Conservation (phyloP, 129 eudicot species). For the Apium graveolens region DNA sequence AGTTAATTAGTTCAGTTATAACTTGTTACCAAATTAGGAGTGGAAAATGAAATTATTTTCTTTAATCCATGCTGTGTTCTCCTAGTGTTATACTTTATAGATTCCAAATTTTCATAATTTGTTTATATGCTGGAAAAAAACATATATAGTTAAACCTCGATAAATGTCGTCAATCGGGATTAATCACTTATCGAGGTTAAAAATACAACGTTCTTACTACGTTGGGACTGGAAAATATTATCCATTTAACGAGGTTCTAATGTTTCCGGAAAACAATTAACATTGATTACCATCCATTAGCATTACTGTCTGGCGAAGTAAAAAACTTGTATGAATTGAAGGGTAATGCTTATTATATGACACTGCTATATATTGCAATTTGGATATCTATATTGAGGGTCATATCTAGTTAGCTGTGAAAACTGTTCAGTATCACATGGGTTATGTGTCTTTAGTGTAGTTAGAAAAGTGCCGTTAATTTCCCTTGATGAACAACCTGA, state of each 20-base stretch:
- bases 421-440: background rate
- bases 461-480: background rate
- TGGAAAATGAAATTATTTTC: background rate
- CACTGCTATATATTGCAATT: background rate
- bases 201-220: background rate
- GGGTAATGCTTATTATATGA: background rate
- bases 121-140: background rate
- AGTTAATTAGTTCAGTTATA: background rate
- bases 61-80: background rate
- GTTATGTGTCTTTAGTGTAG: background rate
- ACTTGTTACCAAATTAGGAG: background rate
- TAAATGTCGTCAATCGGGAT: too few species aligned
- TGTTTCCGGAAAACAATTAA: background rate
- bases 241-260: too few species aligned
- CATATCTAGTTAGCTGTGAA: background rate
- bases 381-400: background rate
- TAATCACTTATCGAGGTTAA: background rate
- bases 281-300: background rate
- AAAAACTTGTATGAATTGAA: background rate
- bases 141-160: background rate
- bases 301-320: background rate
- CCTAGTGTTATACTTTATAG: background rate
- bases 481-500: background rate
- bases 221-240: background rate
- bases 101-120: background rate